A percentile compares a stretch with the other conserved stretches of the same genome.
These are phyloP conservation scores for Ceriops decandra DNA, from an alignment of 345 rosid genomes.

Conservation along the genomic window DNA sequence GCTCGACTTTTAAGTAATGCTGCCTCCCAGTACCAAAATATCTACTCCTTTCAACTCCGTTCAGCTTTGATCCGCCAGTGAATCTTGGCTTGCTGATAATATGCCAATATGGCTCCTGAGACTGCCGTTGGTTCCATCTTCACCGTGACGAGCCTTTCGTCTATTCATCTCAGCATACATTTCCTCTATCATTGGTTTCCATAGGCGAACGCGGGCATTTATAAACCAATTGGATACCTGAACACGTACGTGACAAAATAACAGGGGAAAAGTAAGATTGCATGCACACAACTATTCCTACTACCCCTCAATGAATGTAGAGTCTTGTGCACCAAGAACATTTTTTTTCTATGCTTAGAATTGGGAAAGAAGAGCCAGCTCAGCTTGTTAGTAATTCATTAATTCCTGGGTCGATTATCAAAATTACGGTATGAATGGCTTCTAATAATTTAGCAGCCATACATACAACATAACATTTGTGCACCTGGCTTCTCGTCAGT, in stretches of 20 bases:
- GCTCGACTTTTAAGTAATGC: background rate
- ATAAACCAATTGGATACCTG: constrained; percentile 98
- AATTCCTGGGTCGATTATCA: no score
- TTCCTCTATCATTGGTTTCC: constrained; percentile 99
- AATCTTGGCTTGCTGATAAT: constrained; percentile 29
- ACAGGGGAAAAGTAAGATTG: no score
- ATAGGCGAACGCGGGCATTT: constrained; percentile 90
- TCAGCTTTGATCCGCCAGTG: constrained; percentile 15
- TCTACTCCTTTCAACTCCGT: background rate
- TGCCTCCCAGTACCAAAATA: background rate
- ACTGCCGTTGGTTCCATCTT: constrained; percentile 32
- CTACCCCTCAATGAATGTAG: no score
- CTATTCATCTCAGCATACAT: constrained; percentile 86
- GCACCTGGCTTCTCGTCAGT: constrained; percentile 94
- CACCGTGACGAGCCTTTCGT: constrained; percentile 36
- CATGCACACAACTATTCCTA: no score
- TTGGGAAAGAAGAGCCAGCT: no score
- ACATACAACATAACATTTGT: no score
- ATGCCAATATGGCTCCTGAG: constrained; percentile 30
- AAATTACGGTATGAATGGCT: no score
- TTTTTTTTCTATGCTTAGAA: no score
- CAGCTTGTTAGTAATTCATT: no score
- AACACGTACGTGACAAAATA: background rate
- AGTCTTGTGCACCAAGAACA: no score
- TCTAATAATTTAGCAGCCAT: no score